These are phyloP conservation scores for Vinca minor DNA, from an alignment of 257 asterid genomes.

Conservation along the genomic window DNA sequence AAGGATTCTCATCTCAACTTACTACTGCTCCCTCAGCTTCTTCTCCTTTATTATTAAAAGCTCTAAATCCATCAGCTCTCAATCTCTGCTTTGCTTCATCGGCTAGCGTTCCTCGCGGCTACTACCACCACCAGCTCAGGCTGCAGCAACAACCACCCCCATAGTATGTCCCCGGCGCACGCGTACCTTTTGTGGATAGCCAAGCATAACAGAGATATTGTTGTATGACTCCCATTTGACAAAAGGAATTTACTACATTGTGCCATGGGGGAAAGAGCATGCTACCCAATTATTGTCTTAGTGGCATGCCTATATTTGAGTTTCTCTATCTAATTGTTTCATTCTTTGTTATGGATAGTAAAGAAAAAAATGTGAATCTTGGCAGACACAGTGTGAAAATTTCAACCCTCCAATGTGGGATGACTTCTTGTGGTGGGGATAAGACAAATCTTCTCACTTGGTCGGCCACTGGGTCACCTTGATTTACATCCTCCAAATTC, in stretches of 20 bases:
- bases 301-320: conserved; percentile 2
- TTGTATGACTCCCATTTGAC: conserved; percentile 10
- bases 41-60: conserved; percentile 18
- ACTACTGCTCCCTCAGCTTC: conserved; percentile 19
- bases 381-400: too few species aligned
- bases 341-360: not conserved
- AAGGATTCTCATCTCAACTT: conserved; percentile 71
- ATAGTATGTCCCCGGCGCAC: not conserved
- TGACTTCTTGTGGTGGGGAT: too few species aligned
- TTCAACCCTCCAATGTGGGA: too few species aligned
- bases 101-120: not conserved
- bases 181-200: too few species aligned
- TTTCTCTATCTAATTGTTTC: too few species aligned
- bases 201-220: too few species aligned
- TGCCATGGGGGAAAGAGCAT: not conserved
- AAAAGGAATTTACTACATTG: not conserved
- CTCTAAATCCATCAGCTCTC: conserved; percentile 19
- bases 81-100: conserved; percentile 34
- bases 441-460: too few species aligned
- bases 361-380: too few species aligned
- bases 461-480: too few species aligned
- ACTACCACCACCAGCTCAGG: conserved; percentile 26
- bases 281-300: not conserved
- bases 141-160: conserved; percentile 34
- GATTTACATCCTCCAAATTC: too few species aligned